Conservation (phyloP, 2,329 filamentous ascomycete genomes). For the Cordyceps cateniannulata region DNA sequence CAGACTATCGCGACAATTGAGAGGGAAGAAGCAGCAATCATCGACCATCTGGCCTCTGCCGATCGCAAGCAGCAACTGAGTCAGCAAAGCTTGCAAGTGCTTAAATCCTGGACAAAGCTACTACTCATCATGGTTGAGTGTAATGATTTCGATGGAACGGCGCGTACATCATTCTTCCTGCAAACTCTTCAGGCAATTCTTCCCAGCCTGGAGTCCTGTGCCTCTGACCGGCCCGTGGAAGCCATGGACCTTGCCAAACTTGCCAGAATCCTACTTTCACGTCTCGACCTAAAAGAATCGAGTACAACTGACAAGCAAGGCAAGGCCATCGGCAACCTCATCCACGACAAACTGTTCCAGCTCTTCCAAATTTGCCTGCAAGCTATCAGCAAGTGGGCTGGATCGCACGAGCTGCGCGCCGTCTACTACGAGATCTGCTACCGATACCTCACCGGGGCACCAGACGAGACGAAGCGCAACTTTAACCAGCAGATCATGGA, state of each 20-base stretch:
- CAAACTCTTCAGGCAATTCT: constrained; percentile 82
- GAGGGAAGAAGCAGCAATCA: constrained; percentile 51
- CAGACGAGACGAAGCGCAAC: constrained; percentile 43
- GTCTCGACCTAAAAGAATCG: constrained; percentile 52
- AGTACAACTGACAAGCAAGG: constrained; percentile 35
- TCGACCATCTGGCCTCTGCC: constrained; percentile 54
- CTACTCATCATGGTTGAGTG: constrained; percentile 76
- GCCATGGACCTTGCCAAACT: constrained; percentile 72
- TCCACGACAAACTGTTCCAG: constrained; percentile 84
- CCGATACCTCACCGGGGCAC: constrained; percentile 69
- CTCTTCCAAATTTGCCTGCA: constrained; percentile 82
- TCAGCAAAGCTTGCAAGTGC: constrained; percentile 55
- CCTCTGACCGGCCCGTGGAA: constrained; percentile 60
- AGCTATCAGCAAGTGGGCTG: constrained; percentile 68
- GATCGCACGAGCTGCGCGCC: constrained; percentile 66
- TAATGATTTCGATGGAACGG: constrained; percentile 69
- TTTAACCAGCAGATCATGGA: constrained; percentile 60
- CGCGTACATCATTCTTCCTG: constrained; percentile 71
- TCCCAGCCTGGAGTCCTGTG: constrained; percentile 76
- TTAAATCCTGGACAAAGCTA: constrained; percentile 80
- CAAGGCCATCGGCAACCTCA: constrained; percentile 57
- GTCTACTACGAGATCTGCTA: constrained; percentile 90
- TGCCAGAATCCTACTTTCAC: constrained; percentile 65
- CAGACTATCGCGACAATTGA: constrained; percentile 46
- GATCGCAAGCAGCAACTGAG: constrained; percentile 57